These are phyloP conservation scores for Yamadazyma sp. DNA, from an alignment of 805 yeast species.

Conservation along the genomic window DNA sequence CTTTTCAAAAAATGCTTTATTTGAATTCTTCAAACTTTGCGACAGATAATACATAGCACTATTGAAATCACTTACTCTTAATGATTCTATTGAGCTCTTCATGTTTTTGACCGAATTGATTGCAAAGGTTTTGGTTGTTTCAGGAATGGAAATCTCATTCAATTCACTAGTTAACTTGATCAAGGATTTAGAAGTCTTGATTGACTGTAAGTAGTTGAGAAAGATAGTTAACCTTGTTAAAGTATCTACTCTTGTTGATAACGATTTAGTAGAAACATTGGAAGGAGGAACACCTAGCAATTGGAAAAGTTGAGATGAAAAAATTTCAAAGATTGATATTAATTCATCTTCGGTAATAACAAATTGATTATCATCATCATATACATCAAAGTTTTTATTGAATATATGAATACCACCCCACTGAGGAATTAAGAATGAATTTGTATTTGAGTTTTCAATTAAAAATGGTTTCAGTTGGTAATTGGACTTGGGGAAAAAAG, in stretches of 20 bases:
- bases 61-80: slow-evolving; percentile 29
- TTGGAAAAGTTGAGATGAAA: slow-evolving; percentile 71
- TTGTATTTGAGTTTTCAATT: slow-evolving; percentile 47
- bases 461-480: slow-evolving; percentile 44
- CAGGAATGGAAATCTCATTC: slow-evolving; percentile 81
- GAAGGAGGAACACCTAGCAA: slow-evolving; percentile 62
- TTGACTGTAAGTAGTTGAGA: slow-evolving; percentile 57
- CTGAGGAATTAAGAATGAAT: slow-evolving; percentile 76
- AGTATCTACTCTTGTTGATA: slow-evolving; percentile 61
- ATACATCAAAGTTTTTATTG: slow-evolving; percentile 33
- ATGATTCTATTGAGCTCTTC: slow-evolving; percentile 30
- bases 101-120: slow-evolving; percentile 45
- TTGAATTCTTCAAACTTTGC: slow-evolving; percentile 57
- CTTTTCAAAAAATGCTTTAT: slow-evolving; percentile 84
- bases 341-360: slow-evolving; percentile 45
- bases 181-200: slow-evolving; percentile 71
- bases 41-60: slow-evolving; percentile 39
- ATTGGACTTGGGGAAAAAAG: slow-evolving; percentile 56
- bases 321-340: slow-evolving; percentile 58
- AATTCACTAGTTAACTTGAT: slow-evolving; percentile 65
- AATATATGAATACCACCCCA: slow-evolving; percentile 78
- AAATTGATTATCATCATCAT: slow-evolving; percentile 16
- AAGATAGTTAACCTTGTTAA: slow-evolving; percentile 57
- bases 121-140: slow-evolving; percentile 60
- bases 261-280: slow-evolving; percentile 46